Evolutionary conservation across 306 rosid genomes (phyloP).

Genomic region (Rubus parviflorus): DNA sequence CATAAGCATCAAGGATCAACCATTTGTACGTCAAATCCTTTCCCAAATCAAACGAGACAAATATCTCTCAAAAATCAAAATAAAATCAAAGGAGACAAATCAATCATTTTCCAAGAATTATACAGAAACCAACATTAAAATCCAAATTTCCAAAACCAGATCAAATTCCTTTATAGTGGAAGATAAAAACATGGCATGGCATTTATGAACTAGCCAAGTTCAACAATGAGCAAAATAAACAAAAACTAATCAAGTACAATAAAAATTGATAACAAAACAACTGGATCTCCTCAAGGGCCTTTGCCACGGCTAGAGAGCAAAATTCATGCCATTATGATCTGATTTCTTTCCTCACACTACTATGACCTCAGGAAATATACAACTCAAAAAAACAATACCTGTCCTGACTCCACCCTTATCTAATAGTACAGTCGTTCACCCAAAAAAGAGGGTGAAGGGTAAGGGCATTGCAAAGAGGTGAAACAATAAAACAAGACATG

Average conservation of each 20-base stretch:
- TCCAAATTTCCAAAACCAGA: not conserved
- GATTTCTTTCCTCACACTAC: slow-evolving; percentile 60
- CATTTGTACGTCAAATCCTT: too few species aligned
- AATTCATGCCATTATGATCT: slow-evolving; percentile 69
- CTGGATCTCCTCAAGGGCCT: slow-evolving; percentile 56
- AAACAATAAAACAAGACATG: slow-evolving; percentile 41
- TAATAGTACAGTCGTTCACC: slow-evolving; percentile 53
- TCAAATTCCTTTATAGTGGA: slow-evolving; percentile 7
- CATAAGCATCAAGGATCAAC: not conserved
- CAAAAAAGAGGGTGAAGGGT: slow-evolving; percentile 29
- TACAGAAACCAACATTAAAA: not conserved
- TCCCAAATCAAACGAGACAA: too few species aligned
- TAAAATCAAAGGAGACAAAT: too few species aligned
- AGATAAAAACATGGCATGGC: slow-evolving; percentile 22
- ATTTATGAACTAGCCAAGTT: slow-evolving; percentile 54
- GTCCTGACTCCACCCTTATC: slow-evolving; percentile 56
- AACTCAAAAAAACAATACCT: slow-evolving; percentile 51
- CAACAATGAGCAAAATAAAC: slow-evolving; percentile 28
- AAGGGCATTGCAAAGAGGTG: slow-evolving; percentile 30
- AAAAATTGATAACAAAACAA: slow-evolving; percentile 44
- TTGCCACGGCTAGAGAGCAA: slow-evolving; percentile 53
- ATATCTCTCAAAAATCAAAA: too few species aligned
- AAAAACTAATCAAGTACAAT: slow-evolving; percentile 43
- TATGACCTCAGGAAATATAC: slow-evolving; percentile 76
- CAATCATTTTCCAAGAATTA: too few species aligned